These are phyloP conservation scores for Melampsora americana DNA, from an alignment of 1,284 basidiomycete species.

Conservation along the genomic window DNA sequence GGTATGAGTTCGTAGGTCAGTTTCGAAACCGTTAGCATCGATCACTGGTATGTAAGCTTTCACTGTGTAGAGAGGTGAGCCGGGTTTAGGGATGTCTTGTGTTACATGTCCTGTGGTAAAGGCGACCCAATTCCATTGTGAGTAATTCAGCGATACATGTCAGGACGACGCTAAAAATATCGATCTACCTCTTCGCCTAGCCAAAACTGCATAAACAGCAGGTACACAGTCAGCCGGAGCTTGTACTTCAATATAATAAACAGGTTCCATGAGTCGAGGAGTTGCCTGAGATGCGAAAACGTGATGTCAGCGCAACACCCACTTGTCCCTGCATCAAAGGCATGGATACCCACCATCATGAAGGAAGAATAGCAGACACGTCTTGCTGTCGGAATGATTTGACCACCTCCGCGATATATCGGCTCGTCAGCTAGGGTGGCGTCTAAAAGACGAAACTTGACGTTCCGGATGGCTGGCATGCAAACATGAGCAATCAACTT, in stretches of 20 bases:
- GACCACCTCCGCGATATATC: slow-evolving; percentile 95
- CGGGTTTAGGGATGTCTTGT: slow-evolving; percentile 93
- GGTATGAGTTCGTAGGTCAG: slow-evolving; percentile 91
- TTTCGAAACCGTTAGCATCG: slow-evolving; percentile 98
- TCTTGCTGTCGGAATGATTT: slow-evolving; percentile 95
- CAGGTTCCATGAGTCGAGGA: slow-evolving; percentile 71
- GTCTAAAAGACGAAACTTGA: slow-evolving; percentile 93
- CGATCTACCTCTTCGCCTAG: slow-evolving; percentile 66
- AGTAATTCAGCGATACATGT: background rate
- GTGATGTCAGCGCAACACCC: background rate
- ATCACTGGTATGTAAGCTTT: slow-evolving; percentile 97
- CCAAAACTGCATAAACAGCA: slow-evolving; percentile 93
- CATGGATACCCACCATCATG: slow-evolving; percentile 68
- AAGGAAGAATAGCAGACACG: slow-evolving; percentile 99
- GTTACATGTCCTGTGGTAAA: slow-evolving; percentile 75
- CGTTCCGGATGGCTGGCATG: slow-evolving; percentile 82
- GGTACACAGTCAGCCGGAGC: slow-evolving; percentile 98
- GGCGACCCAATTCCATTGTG: background rate
- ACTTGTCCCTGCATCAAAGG: slow-evolving; percentile 7
- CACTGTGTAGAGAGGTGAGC: slow-evolving; percentile 93
- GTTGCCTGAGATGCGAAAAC: slow-evolving; percentile 48
- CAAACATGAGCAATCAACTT: background rate
- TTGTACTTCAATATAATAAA: slow-evolving; percentile 97
- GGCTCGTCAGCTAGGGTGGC: slow-evolving; percentile 87
- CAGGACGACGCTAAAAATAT: background rate